Conservation (phyloP, 1,139 yeast genomes). For the Pichia terricola region DNA sequence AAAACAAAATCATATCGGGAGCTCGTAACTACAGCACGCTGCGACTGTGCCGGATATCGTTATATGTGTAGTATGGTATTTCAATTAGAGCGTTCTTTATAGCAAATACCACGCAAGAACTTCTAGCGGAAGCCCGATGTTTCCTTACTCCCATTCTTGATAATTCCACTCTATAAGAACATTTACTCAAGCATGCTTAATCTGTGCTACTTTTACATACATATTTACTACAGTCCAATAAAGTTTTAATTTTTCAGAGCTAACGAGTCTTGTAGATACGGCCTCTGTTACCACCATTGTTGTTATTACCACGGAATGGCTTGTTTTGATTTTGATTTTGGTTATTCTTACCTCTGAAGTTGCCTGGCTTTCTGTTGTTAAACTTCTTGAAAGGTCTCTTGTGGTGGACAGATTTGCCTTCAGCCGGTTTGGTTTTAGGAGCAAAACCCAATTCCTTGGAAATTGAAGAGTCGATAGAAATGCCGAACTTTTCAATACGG, state of each 20-base stretch:
- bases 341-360: neutral
- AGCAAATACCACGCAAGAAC: too few relatives aligned
- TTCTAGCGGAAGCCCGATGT: too few relatives aligned
- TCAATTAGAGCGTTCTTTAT: too few relatives aligned
- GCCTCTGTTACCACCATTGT: neutral
- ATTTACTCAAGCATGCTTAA: too few relatives aligned
- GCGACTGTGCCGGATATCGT: too few relatives aligned
- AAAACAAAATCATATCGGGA: too few relatives aligned
- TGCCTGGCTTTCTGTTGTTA: neutral
- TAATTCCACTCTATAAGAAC: too few relatives aligned
- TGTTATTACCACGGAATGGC: neutral
- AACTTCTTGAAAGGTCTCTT: neutral
- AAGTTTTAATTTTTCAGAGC: neutral
- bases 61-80: too few relatives aligned
- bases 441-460: conserved; percentile 56
- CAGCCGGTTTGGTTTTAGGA: neutral
- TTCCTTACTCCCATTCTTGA: too few relatives aligned
- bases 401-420: neutral
- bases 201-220: too few relatives aligned
- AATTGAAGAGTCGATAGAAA: conserved; percentile 56
- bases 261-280: conserved; percentile 9
- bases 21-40: too few relatives aligned
- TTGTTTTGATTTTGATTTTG: neutral
- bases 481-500: conserved; percentile 79
- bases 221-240: too few relatives aligned